Conservation (phyloP, 1,139 yeast species). For the Debaryomyces sp. region DNA sequence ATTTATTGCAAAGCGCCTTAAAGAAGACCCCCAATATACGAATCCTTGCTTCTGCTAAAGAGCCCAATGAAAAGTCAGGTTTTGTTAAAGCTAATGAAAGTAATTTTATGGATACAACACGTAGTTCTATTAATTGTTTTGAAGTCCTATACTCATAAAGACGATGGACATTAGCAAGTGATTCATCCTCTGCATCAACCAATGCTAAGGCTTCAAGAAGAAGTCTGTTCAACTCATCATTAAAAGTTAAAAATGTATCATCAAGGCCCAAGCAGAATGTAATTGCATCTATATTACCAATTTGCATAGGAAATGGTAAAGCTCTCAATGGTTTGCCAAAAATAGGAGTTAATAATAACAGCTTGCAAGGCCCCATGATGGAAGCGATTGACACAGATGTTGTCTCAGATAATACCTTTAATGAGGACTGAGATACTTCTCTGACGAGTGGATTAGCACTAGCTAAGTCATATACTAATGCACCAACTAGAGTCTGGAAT, state of each 20-base stretch:
- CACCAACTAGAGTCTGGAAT: constrained; percentile 83
- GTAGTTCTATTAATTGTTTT: constrained; percentile 79
- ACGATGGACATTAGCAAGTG: constrained; percentile 84
- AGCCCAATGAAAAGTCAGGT: constrained; percentile 74
- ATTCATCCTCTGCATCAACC: constrained; percentile 97
- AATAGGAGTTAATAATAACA: constrained; percentile 83
- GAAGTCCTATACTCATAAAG: constrained; percentile 85
- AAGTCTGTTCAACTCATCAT: constrained; percentile 83
- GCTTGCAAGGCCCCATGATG: constrained; percentile 81
- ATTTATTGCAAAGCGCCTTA: constrained; percentile 86
- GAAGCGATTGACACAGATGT: constrained; percentile 71
- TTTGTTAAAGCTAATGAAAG: constrained; percentile 82
- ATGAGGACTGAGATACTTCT: constrained; percentile 75
- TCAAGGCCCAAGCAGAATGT: constrained; percentile 84
- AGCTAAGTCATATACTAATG: constrained; percentile 88
- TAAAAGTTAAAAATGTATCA: constrained; percentile 79
- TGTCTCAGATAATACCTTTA: constrained; percentile 67
- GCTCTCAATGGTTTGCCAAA: constrained; percentile 97
- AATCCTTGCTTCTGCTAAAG: constrained; percentile 81
- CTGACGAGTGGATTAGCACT: constrained; percentile 85
- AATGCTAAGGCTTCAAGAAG: constrained; percentile 88
- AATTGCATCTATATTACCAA: constrained; percentile 96
- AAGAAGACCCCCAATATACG: constrained; percentile 91
- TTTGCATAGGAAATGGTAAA: constrained; percentile 97
- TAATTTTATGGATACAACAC: constrained; percentile 87